phyloP scores from a whole-genome alignment of 2,329 filamentous ascomycete species.

The Microcyclospora tardicrescens region DNA sequence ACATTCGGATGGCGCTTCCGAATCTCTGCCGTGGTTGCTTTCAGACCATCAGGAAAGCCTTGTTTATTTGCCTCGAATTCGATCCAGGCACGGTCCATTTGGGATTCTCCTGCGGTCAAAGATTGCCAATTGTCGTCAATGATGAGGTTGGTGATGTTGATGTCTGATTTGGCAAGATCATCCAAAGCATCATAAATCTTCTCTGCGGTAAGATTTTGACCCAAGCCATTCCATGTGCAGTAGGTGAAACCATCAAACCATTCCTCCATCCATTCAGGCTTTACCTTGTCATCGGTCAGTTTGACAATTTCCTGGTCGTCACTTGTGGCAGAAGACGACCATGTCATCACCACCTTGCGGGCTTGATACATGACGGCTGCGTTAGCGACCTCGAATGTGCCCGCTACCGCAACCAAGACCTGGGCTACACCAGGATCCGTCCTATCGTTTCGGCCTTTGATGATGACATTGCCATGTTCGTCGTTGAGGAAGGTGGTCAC shows the following conservation, averaged over 20 bases:
- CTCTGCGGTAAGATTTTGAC: conserved; percentile 66
- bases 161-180: conserved; percentile 53
- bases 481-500: conserved; percentile 56
- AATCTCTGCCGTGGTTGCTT: conserved; percentile 55
- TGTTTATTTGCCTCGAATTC: conserved; percentile 74
- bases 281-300: conserved; percentile 36
- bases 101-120: conserved; percentile 44
- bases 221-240: conserved; percentile 93
- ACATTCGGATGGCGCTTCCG: conserved; percentile 55
- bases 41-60: conserved; percentile 70
- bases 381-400: conserved; percentile 61
- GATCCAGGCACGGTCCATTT: conserved; percentile 50
- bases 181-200: conserved; percentile 68
- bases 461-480: conserved; percentile 49
- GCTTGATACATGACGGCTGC: conserved; percentile 79
- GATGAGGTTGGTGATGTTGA: conserved; percentile 72
- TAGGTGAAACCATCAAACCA: conserved; percentile 88
- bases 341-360: conserved; percentile 47
- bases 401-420: conserved; percentile 58
- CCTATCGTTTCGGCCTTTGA: conserved; percentile 62
- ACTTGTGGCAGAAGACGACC: conserved; percentile 17
- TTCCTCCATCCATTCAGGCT: conserved; percentile 58
- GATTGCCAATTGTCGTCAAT: conserved; percentile 97
- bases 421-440: conserved; percentile 41
- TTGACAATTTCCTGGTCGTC: conserved; percentile 37